These are phyloP conservation scores for Cryphonectria japonica DNA, from an alignment of 2,329 filamentous ascomycete genomes.

Conservation along the genomic window DNA sequence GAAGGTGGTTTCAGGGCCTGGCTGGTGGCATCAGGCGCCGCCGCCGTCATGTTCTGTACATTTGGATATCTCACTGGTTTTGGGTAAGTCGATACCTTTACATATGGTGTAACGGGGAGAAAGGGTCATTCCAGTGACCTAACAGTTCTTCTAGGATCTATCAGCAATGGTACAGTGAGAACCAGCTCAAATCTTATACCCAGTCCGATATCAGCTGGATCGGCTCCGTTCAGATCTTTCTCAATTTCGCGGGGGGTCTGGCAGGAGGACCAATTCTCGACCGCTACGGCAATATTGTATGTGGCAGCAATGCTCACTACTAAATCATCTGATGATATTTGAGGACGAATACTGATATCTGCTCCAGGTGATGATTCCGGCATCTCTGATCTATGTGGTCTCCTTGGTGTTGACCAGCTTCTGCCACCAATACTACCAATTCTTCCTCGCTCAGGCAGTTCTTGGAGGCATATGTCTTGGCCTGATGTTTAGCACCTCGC, in stretches of 20 bases:
- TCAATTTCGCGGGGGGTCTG: conserved; percentile 28
- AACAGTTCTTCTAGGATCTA: conserved; percentile 18
- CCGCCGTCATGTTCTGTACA: conserved; percentile 41
- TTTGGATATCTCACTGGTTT: conserved; percentile 48
- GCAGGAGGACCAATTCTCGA: conserved; percentile 27
- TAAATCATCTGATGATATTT: neutral
- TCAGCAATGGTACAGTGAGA: conserved; percentile 26
- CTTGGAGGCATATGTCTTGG: conserved; percentile 39
- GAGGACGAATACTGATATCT: neutral
- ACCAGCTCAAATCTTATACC: conserved; percentile 27
- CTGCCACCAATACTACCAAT: conserved; percentile 29
- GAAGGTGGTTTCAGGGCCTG: conserved; percentile 43
- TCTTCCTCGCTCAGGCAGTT: conserved; percentile 28
- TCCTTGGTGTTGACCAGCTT: conserved; percentile 27
- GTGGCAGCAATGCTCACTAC: neutral
- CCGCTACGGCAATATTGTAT: conserved; percentile 26
- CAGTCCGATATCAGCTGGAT: conserved; percentile 29
- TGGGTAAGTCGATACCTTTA: conserved; percentile 27
- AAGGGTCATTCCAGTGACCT: neutral
- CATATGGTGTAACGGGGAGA: no score
- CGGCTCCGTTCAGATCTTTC: conserved; percentile 29
- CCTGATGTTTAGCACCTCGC: conserved; percentile 40
- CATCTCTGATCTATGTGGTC: conserved; percentile 27
- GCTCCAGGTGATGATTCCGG: conserved; percentile 22
- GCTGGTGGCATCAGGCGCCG: conserved; percentile 44